Evolutionary conservation across 164 flowering plant species (phyloP), one percentile per base, ranked within the genome.

Genomic region (Macadamia tetraphylla): DNA sequence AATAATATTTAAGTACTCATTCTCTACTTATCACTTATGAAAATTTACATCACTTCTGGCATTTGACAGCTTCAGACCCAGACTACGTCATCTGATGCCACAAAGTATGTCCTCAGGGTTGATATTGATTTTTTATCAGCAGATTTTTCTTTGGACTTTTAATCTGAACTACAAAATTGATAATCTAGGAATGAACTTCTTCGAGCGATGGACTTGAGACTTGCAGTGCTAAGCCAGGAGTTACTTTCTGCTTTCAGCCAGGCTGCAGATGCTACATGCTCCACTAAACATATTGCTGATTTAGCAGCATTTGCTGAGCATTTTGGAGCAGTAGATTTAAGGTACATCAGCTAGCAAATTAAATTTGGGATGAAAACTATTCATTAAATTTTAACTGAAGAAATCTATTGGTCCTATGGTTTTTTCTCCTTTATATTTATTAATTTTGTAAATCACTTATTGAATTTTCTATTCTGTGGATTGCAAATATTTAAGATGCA

Each of bases 121-220:
- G 10, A 59, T 9, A 6, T 72, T n/a, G 42, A 9, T 10, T 11
- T 67, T 46, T 67, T 55, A 49, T 59, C 32, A 48, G 12, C 51
- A 67, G 42, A 46, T 69, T 42, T 67, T 55, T 59, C 9, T 55
- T 42, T 40, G 18, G 13, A 48, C 66, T 18, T 64, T 48, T 56
- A 30, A 29, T 51, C 73, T 64, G 56, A 73, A 44, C 64, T 60
- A 51, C 17, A 9, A 65, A 30, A 17, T 53, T 32, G 58, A 49
- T 78, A 17, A 74, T 6, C 48, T 86, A 92, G 98, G 84, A 87
- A 85, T 80, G 96, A 92, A 70, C 77, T 92, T 66, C 74, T 92
- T 72, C 88, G 87, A 70, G 98, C 98, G 66, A 79, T 92, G 88
- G 89, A 90, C 73, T 74, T 83, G 70, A 86, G 98, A 75, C 77